Conservation (phyloP, 441 rosid genomes). For the Mallotus japonicus region DNA sequence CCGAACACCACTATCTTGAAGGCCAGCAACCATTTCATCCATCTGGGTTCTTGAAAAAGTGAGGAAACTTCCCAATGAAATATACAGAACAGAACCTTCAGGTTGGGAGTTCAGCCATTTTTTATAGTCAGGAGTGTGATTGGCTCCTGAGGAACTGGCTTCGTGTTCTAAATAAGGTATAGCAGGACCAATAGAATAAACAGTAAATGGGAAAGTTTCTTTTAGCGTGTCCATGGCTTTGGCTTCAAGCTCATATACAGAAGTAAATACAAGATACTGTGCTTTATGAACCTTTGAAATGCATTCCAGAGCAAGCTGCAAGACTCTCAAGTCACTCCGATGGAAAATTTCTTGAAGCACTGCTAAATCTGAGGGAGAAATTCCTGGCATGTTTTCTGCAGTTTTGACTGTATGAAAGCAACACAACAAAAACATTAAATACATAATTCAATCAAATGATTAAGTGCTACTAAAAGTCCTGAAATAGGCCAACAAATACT, state of each 20-base stretch:
- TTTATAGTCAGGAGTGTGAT: not conserved
- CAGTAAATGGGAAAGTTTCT: conserved; percentile 22
- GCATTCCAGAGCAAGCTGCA: conserved; percentile 27
- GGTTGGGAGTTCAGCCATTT: conserved; percentile 45
- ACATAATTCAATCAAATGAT: too few relatives aligned
- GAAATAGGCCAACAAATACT: too few relatives aligned
- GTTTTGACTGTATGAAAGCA: conserved; percentile 23
- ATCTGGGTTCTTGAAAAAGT: conserved; percentile 37
- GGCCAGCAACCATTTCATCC: conserved; percentile 42
- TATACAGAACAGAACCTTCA: conserved; percentile 35
- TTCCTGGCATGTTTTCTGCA: conserved; percentile 40
- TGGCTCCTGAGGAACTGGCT: not conserved
- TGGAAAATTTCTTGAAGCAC: conserved; percentile 32
- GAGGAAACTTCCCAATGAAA: conserved; percentile 49
- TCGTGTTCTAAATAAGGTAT: conserved; percentile 40
- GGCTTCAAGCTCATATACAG: conserved; percentile 43
- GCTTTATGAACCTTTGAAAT: conserved; percentile 35
- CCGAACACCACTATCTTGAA: conserved; percentile 28
- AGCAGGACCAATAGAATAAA: conserved; percentile 44
- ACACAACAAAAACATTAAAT: not conserved
- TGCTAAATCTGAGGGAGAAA: conserved; percentile 26
- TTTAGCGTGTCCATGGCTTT: conserved; percentile 32
- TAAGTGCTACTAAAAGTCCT: too few relatives aligned
- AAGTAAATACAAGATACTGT: conserved; percentile 41
- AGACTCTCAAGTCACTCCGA: conserved; percentile 8